A percentile compares a stretch with the other conserved stretches of the same genome.
phyloP scores from a whole-genome alignment of 306 rosid species.

The Medicago arabica region DNA sequence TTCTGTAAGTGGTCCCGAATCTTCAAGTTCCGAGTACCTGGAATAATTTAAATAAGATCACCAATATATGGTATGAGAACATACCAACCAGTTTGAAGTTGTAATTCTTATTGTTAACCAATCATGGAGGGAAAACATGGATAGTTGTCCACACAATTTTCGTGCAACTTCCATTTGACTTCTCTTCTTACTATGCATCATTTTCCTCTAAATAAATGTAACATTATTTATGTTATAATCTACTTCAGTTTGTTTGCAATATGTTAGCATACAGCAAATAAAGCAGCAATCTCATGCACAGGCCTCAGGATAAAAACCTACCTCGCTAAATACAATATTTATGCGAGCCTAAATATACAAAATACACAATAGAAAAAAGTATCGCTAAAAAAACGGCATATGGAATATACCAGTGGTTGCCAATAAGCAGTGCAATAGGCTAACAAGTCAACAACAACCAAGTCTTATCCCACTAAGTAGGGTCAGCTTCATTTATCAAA shows the following conservation, averaged over 20 bases:
- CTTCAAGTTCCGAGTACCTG: slow-evolving; percentile 68
- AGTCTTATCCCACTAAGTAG: neutral
- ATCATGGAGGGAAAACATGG: slow-evolving; percentile 3
- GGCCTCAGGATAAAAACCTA: slow-evolving; percentile 9
- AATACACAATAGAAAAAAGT: neutral
- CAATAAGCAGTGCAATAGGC: slow-evolving; percentile 14
- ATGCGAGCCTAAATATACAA: slow-evolving; percentile 8
- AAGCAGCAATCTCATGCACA: slow-evolving; percentile 14
- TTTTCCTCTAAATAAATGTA: slow-evolving; percentile 33
- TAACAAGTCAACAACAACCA: neutral
- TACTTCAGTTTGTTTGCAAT: slow-evolving; percentile 24
- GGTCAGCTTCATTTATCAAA: neutral
- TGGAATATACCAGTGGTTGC: neutral
- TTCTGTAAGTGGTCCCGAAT: slow-evolving; percentile 63
- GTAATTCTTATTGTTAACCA: neutral
- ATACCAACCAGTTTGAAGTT: neutral
- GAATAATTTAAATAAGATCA: slow-evolving; percentile 31
- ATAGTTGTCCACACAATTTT: neutral
- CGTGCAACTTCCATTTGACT: neutral
- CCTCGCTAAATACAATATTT: neutral
- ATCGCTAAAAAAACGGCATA: neutral
- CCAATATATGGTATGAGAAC: neutral
- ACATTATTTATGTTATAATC: slow-evolving; percentile 26
- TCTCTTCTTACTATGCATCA: neutral
- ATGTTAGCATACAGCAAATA: slow-evolving; percentile 3